A percentile compares a stretch with the other conserved stretches of the same genome.
These are phyloP conservation scores for Naganishia sp. DNA, from an alignment of 1,284 basidiomycete species.

Conservation along the genomic window DNA sequence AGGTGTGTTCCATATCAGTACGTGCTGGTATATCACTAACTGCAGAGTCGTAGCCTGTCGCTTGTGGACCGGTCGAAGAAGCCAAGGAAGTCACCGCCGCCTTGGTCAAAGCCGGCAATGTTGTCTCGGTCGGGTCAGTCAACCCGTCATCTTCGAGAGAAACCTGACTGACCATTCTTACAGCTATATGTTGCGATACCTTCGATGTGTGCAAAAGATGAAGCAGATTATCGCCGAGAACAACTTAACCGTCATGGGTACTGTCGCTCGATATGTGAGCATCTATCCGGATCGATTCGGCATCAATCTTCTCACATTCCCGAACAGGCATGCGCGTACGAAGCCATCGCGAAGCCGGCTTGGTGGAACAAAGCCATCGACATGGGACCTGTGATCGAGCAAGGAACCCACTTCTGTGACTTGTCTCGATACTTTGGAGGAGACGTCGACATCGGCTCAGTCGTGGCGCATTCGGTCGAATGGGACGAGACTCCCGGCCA, in stretches of 20 bases:
- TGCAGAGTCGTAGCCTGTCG: conserved; percentile 62
- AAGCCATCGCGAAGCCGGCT: conserved; percentile 82
- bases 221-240: conserved; percentile 95
- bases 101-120: conserved; percentile 68
- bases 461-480: conserved; percentile 83
- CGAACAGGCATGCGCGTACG: conserved; percentile 70
- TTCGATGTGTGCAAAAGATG: conserved; percentile 96
- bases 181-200: conserved; percentile 80
- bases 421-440: conserved; percentile 97
- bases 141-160: not conserved
- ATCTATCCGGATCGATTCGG: not conserved
- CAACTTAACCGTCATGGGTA: conserved; percentile 94
- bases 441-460: conserved; percentile 84
- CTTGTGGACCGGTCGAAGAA: conserved; percentile 69
- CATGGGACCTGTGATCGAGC: conserved; percentile 88
- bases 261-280: conserved; percentile 84
- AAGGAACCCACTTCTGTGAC: conserved; percentile 82
- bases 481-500: conserved; percentile 87
- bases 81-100: conserved; percentile 66
- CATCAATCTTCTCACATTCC: not conserved
- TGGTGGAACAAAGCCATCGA: conserved; percentile 94
- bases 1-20: conserved; percentile 48
- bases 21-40: not conserved
- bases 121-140: conserved; percentile 84
- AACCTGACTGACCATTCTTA: conserved; percentile 12